phyloP scores from a whole-genome alignment of 176 grass and related monocot genomes.

The Tillandsia fasciculata region DNA sequence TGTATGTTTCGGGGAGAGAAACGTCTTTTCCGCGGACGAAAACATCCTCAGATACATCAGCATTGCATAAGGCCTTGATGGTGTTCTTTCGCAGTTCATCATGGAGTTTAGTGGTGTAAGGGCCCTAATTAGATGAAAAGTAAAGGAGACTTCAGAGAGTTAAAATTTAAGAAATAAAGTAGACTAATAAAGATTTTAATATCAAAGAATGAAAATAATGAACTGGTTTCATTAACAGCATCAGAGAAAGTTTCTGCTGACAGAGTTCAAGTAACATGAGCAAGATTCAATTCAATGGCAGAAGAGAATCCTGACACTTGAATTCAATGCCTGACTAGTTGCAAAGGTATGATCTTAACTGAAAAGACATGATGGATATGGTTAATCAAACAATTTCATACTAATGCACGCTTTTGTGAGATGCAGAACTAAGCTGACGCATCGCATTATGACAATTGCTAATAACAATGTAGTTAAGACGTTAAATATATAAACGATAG shows the following conservation, averaged over 20 bases:
- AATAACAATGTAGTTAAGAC: no score
- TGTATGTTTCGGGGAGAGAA: constrained; percentile 77
- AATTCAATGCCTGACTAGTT: no score
- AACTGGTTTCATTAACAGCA: neutral
- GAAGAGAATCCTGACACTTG: no score
- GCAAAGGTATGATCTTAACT: no score
- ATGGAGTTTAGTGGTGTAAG: constrained; percentile 69
- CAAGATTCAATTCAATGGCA: no score
- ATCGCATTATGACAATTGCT: no score
- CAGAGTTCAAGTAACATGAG: neutral
- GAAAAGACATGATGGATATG: neutral
- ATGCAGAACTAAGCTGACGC: no score
- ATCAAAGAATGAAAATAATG: neutral
- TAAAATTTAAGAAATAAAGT: neutral
- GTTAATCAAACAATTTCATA: neutral
- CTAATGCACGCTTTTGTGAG: no score
- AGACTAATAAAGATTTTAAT: neutral
- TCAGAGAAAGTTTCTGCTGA: neutral
- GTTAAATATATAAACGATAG: no score
- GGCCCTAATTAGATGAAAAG: constrained; percentile 25
- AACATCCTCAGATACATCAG: constrained; percentile 63
- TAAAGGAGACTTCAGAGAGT: neutral
- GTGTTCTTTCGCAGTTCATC: constrained; percentile 58
- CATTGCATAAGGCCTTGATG: constrained; percentile 84
- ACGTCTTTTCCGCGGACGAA: constrained; percentile 74